Base-by-base conservation (phyloP, 768 basidiomycete species). In the Tremella yokohamensis region DNA sequence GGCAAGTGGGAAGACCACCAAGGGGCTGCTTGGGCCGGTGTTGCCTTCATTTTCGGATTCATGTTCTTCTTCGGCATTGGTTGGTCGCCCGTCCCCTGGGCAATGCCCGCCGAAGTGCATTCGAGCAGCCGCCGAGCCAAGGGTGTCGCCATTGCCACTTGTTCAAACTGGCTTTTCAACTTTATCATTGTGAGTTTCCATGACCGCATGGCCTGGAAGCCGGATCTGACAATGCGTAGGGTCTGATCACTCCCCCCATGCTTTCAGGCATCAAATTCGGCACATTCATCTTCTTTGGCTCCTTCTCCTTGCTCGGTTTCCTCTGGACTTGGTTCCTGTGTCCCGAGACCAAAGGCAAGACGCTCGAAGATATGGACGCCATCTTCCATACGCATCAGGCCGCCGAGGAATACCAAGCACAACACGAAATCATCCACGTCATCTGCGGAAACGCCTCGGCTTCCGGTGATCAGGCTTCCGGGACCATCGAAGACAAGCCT, bases 81-180 rank as follows among this genome's bases (percentile, higher is more conserved):
- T 24, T 57, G 56, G 56, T 2, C 9, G 8, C 48, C 48, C 20
- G 22, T 49, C 11, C 48, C 84, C 2, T 91, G 89, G 89, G 84
- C 90, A 1, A 82, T 91, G 8, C 87, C 89, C 0, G 85, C 83
- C 61, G 89, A 92, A 75, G 84, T 92, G 1, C 90, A 90, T 68
- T 84, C 90, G 1, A 78, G 88, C 0, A 86, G 87, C 1, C 81
- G 88, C 77, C 81, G 89, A 61, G 86, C 87, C 64, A 85, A 85
- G 69, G 58, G 59, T 55, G 57, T 62, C 8, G 60, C 61, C 22
- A 8, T 62, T 4, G 47, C 64, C 15, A 54, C 52, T 22, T 58
- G 60, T 18, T 58, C 45, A 19, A 67, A 63, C 48, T 67, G 65
- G 65, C 22, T 61, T 3, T 42, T 18, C 53, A 67, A 67, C 53